A percentile compares a stretch with the other conserved stretches of the same genome.
phyloP scores from a whole-genome alignment of 306 rosid species.

The Medicago ruthenica region DNA sequence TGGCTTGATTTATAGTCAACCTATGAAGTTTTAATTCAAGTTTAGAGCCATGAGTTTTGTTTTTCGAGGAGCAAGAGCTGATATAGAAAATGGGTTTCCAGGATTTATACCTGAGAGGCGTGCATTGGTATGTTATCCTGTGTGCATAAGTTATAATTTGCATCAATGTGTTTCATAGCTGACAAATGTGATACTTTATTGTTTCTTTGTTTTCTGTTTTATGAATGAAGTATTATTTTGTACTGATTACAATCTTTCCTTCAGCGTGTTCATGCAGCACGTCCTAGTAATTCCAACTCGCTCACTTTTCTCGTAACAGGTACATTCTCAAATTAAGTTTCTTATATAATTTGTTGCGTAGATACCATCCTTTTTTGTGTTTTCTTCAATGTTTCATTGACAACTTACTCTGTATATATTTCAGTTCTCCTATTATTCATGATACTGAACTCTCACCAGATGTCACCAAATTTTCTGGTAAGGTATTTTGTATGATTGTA shows the following conservation, averaged over 20 bases:
- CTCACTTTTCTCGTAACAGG: constrained; percentile 97
- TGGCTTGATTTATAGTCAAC: not conserved
- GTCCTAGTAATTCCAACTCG: constrained; percentile 82
- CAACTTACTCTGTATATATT: constrained; percentile 33
- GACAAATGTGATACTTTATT: constrained; percentile 2
- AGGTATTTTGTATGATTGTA: constrained; percentile 40
- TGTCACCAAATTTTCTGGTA: constrained; percentile 97
- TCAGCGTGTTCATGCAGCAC: constrained; percentile 73
- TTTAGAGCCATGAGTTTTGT: constrained; percentile 79
- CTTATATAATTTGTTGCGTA: constrained; percentile 13
- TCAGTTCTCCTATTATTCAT: constrained; percentile 82
- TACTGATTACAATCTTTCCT: constrained; percentile 21
- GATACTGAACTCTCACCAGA: constrained; percentile 55
- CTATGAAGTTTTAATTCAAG: constrained; percentile 38
- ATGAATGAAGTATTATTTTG: constrained; percentile 9
- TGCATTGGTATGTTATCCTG: constrained; percentile 61
- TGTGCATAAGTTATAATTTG: not conserved
- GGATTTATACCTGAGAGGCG: constrained; percentile 84
- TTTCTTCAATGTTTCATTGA: constrained; percentile 17
- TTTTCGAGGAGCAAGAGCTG: constrained; percentile 85
- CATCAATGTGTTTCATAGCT: not conserved
- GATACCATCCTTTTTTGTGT: constrained; percentile 8
- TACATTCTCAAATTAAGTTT: constrained; percentile 32
- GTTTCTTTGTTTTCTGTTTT: not conserved
- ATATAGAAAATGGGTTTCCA: constrained; percentile 80